phyloP scores from a whole-genome alignment of 1,139 yeast species.

The Maudiozyma humilis region DNA sequence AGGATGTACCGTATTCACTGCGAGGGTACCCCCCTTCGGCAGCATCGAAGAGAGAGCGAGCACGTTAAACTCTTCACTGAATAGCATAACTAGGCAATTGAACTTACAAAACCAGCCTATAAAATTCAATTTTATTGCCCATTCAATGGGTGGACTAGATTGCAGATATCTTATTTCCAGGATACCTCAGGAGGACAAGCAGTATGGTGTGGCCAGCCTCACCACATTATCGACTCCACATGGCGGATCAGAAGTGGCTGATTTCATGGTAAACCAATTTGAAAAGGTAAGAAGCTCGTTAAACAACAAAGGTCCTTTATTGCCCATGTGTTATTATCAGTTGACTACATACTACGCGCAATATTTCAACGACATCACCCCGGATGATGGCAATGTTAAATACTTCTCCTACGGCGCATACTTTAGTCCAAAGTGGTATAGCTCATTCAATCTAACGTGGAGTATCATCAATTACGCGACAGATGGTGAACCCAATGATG shows the following conservation, averaged over 20 bases:
- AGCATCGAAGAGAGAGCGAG: conserved; percentile 61
- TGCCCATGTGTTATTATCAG: conserved; percentile 49
- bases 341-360: conserved; percentile 50
- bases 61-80: conserved; percentile 47
- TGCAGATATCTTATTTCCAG: conserved; percentile 64
- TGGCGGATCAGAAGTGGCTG: conserved; percentile 79
- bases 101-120: conserved; percentile 22
- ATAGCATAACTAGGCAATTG: background rate
- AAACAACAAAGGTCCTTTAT: conserved; percentile 11
- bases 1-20: conserved; percentile 64
- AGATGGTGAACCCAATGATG: conserved; percentile 61
- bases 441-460: conserved; percentile 58
- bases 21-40: conserved; percentile 79
- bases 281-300: conserved; percentile 15
- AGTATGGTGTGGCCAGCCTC: conserved; percentile 56
- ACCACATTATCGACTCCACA: conserved; percentile 89
- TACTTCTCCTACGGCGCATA: conserved; percentile 82
- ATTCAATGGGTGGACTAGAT: conserved; percentile 92
- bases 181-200: conserved; percentile 32
- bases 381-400: conserved; percentile 51
- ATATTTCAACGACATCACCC: conserved; percentile 38
- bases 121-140: conserved; percentile 69
- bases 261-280: conserved; percentile 43
- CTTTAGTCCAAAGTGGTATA: conserved; percentile 55
- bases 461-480: conserved; percentile 40